These are phyloP conservation scores for Reticulascus tulasneorum DNA, from an alignment of 2,329 filamentous ascomycete genomes.

Conservation along the genomic window DNA sequence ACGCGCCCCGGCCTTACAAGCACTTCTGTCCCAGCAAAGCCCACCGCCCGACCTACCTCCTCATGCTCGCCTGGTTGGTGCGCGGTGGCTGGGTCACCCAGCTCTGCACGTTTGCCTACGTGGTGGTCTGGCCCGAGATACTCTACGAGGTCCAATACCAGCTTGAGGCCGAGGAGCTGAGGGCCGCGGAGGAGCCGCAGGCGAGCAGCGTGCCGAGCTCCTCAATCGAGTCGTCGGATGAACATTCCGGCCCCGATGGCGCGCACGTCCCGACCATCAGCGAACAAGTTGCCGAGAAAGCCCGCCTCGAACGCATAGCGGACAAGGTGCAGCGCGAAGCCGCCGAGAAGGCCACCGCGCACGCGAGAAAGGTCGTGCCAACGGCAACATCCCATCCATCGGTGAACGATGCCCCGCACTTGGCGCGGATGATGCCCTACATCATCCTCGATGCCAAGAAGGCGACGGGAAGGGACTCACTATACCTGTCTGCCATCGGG, in stretches of 20 bases:
- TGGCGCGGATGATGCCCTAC: slow-evolving; percentile 56
- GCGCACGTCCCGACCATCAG: slow-evolving; percentile 35
- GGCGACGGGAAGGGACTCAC: slow-evolving; percentile 71
- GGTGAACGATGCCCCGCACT: slow-evolving; percentile 52
- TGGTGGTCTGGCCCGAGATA: slow-evolving; percentile 78
- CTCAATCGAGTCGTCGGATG: slow-evolving; percentile 12
- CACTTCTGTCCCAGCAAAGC: slow-evolving; percentile 81
- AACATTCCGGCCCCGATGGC: slow-evolving; percentile 19
- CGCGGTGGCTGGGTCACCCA: slow-evolving; percentile 92
- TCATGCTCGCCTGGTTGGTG: slow-evolving; percentile 90
- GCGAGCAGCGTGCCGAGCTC: slow-evolving; percentile 8
- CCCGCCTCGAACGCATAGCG: slow-evolving; percentile 56
- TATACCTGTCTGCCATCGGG: slow-evolving; percentile 62
- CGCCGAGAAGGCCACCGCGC: slow-evolving; percentile 51
- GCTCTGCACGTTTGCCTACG: slow-evolving; percentile 84
- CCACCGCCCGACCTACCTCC: slow-evolving; percentile 81
- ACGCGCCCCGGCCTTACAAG: slow-evolving; percentile 77
- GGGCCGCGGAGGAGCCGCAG: slow-evolving; percentile 22
- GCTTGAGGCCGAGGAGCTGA: slow-evolving; percentile 61
- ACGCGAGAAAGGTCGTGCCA: slow-evolving; percentile 48
- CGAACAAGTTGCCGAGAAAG: slow-evolving; percentile 56
- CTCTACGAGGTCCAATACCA: slow-evolving; percentile 74
- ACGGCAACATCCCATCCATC: slow-evolving; percentile 51
- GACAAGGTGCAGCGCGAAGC: slow-evolving; percentile 49
- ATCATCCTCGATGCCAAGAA: slow-evolving; percentile 76